Base-by-base conservation (phyloP, 306 rosid species). In the Oemleria cerasiformis region DNA sequence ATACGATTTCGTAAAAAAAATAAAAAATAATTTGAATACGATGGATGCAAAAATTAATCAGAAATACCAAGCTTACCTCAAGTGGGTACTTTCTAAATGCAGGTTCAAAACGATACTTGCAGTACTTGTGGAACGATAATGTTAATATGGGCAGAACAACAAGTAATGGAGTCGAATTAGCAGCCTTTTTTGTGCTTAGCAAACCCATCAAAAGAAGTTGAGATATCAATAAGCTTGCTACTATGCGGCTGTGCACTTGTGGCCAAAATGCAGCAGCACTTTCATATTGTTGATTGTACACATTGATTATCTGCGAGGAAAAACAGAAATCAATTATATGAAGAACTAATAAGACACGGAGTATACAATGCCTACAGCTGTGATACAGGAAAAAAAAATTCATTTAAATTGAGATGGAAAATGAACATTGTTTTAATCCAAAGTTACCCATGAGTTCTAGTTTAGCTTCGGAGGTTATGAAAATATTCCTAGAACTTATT, bases 261-360 rank as follows among this genome's bases (percentile, higher is more conserved):
- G 99, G 99, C 99, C 97, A 94, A 71, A 94, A 94, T 54, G 99
- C 97, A 42, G 95, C 99, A 65, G 84, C 96, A 73, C 99, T 94
- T 80, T 94, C 99, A 65, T 94, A 94, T 63, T 60, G 92, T 80
- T 94, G 99, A 79, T 89, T 66, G 85, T 94, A 94, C 67, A 94
- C 99, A 78, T 94, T 94, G 83, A 91, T 91, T 78, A 94, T 78
- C 99, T 94, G 95, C 62, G 65, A 82, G 67, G 54, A 25, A 43
- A 21, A 23, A 73, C 41, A 40, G 15, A 48, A 30, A 16, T 66
- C 48, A 42, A 65, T 53, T 47, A 71, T 57, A 61, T n/a, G 45
- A 5, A 70, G 57, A 45, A 65, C 17, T 11, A 69, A 41, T 64
- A 41, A 71, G 51, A 30, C 36, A 11, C 44, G 38, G 43, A 9